These are phyloP conservation scores for Arachis stenosperma DNA, from an alignment of 306 rosid genomes.

Conservation along the genomic window DNA sequence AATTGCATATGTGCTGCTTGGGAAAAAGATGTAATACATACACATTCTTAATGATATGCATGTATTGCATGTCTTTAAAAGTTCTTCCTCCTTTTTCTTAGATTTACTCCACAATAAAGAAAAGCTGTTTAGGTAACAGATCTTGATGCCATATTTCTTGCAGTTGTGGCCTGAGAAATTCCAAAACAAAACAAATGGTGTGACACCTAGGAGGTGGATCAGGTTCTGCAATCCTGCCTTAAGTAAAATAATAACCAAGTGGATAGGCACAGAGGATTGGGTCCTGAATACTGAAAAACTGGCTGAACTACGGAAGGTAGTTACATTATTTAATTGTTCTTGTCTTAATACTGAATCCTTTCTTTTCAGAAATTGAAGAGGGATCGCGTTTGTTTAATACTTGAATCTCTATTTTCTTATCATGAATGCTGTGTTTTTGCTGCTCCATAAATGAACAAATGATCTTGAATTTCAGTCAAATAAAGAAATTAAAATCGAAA, in stretches of 20 bases:
- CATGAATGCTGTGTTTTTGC: too few relatives aligned
- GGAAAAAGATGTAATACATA: background rate
- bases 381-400: background rate
- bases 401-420: too few relatives aligned
- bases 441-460: too few relatives aligned
- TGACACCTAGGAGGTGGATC: slow-evolving; percentile 98
- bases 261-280: slow-evolving; percentile 95
- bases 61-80: slow-evolving; percentile 9
- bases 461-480: too few relatives aligned
- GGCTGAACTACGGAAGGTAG: slow-evolving; percentile 78
- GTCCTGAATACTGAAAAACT: slow-evolving; percentile 80
- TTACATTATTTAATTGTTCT: slow-evolving; percentile 22
- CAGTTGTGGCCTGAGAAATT: slow-evolving; percentile 97
- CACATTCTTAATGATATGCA: background rate
- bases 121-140: slow-evolving; percentile 36
- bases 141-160: slow-evolving; percentile 42
- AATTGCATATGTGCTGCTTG: slow-evolving; percentile 4
- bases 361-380: slow-evolving; percentile 13
- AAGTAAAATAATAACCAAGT: slow-evolving; percentile 71
- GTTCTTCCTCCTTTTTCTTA: slow-evolving; percentile 15
- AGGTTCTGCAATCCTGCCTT: slow-evolving; percentile 86
- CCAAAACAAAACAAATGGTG: slow-evolving; percentile 99
- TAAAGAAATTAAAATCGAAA: too few relatives aligned
- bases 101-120: slow-evolving; percentile 25
- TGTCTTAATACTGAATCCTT: slow-evolving; percentile 23